Conservation (phyloP, 306 rosid genomes). For the Medicago lupulina region DNA sequence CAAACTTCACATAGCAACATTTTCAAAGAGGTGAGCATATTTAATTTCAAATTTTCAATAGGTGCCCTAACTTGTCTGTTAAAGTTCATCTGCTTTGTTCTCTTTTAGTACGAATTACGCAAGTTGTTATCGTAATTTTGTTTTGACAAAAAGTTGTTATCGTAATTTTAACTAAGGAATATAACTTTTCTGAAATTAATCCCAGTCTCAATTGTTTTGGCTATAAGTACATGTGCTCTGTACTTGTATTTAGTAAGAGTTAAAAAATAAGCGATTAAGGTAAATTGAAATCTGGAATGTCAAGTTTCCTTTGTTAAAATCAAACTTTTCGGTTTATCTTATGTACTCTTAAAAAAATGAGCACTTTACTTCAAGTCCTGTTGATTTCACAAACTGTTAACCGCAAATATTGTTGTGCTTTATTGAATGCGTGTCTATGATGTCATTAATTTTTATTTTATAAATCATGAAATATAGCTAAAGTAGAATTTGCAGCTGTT, state of each 20-base stretch:
- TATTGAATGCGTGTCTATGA: not conserved
- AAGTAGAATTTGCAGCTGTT: not conserved
- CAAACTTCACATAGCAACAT: constrained; percentile 74
- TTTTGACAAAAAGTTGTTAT: not conserved
- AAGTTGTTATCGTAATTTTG: not conserved
- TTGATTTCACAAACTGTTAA: not conserved
- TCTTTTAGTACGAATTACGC: constrained; percentile 22
- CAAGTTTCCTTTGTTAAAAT: not conserved
- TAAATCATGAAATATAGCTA: not conserved
- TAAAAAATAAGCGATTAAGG: not conserved
- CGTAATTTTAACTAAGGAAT: not conserved
- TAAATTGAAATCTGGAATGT: not conserved
- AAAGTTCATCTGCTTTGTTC: constrained; percentile 3
- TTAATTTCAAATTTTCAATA: constrained; percentile 21
- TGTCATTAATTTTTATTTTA: not conserved
- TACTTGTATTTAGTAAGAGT: constrained; percentile 10
- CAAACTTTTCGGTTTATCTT: constrained; percentile 5
- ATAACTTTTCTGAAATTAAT: not conserved
- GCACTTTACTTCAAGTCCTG: not conserved
- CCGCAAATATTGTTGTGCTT: not conserved
- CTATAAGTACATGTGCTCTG: constrained; percentile 24
- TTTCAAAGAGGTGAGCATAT: constrained; percentile 77
- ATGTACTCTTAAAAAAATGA: not conserved
- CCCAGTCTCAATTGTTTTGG: constrained; percentile 11
- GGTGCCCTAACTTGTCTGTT: constrained; percentile 13